phyloP scores from a whole-genome alignment of 371 early-diverging fungal genomes.

The Rhizopus sp. region DNA sequence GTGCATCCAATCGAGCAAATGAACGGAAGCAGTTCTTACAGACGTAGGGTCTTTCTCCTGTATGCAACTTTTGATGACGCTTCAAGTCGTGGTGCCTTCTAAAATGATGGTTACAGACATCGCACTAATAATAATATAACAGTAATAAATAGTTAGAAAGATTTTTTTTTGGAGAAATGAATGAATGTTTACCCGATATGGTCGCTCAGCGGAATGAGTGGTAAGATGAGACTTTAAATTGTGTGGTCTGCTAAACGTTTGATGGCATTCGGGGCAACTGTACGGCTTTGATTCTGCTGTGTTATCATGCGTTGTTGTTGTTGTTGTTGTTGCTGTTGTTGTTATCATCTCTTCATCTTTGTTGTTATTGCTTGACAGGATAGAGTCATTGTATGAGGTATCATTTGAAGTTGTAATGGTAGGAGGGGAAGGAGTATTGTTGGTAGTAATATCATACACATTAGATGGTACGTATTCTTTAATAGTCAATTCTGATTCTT shows the following conservation, averaged over 20 bases:
- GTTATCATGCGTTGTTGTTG: neutral
- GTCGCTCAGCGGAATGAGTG: slow-evolving; percentile 42
- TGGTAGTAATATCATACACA: neutral
- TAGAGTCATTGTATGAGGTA: slow-evolving; percentile 12
- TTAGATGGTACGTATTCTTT: neutral
- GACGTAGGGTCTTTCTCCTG: slow-evolving; percentile 72
- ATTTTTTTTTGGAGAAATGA: neutral
- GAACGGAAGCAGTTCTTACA: slow-evolving; percentile 50
- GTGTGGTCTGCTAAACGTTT: slow-evolving; percentile 42
- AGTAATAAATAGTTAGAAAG: slow-evolving; percentile 13
- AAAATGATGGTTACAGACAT: slow-evolving; percentile 58
- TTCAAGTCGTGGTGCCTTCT: slow-evolving; percentile 78
- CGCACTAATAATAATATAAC: slow-evolving; percentile 23
- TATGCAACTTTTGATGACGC: slow-evolving; percentile 76
- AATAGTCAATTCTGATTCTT: slow-evolving; percentile 1
- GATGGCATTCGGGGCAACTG: slow-evolving; percentile 39
- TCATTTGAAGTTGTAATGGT: neutral
- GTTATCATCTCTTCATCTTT: slow-evolving; percentile 11
- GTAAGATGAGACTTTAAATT: slow-evolving; percentile 49
- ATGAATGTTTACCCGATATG: slow-evolving; percentile 34
- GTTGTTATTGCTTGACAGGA: slow-evolving; percentile 8
- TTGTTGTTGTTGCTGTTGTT: neutral
- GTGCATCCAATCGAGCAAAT: slow-evolving; percentile 79
- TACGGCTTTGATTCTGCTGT: slow-evolving; percentile 26
- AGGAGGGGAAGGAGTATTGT: neutral